Evolutionary conservation across 2,329 filamentous ascomycete genomes (phyloP).

Genomic region (Cladosporium phlei): DNA sequence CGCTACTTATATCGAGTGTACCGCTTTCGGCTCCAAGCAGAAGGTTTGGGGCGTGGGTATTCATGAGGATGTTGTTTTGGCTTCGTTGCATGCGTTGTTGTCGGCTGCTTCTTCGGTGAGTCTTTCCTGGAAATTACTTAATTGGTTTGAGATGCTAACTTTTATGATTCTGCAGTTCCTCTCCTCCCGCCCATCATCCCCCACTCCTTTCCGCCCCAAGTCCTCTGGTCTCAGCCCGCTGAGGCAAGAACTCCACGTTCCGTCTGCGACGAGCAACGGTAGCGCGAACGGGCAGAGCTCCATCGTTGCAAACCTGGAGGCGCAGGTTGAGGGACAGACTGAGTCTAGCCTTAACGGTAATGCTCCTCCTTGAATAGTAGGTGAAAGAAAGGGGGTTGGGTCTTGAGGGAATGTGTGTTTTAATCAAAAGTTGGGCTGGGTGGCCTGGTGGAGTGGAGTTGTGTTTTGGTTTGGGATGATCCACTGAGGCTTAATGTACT

Average conservation of each 20-base stretch:
- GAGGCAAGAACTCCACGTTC: slow-evolving; percentile 26
- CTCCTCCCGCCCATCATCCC: slow-evolving; percentile 63
- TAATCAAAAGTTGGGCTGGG: no score
- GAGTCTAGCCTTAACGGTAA: no score
- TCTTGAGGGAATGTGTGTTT: no score
- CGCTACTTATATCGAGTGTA: slow-evolving; percentile 93
- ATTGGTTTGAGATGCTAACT: slow-evolving; percentile 7
- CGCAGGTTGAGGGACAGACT: slow-evolving; percentile 24
- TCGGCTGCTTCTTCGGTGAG: slow-evolving; percentile 81
- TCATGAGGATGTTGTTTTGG: slow-evolving; percentile 87
- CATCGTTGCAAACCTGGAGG: slow-evolving; percentile 30
- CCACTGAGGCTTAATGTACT: no score
- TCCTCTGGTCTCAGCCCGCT: slow-evolving; percentile 24
- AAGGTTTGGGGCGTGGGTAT: slow-evolving; percentile 89
- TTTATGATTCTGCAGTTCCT: slow-evolving; percentile 59
- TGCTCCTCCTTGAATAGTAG: no score
- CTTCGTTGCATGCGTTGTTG: slow-evolving; percentile 78
- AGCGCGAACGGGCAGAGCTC: slow-evolving; percentile 27
- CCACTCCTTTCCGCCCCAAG: slow-evolving; percentile 57
- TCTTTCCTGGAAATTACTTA: slow-evolving; percentile 22
- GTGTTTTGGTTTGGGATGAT: no score
- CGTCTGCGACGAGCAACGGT: slow-evolving; percentile 27
- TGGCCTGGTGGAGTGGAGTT: no score
- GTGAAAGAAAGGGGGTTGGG: no score
- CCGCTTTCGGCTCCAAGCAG: slow-evolving; percentile 58